phyloP scores from a whole-genome alignment of 2,329 filamentous ascomycete genomes.

The Calonectria honghensis region DNA sequence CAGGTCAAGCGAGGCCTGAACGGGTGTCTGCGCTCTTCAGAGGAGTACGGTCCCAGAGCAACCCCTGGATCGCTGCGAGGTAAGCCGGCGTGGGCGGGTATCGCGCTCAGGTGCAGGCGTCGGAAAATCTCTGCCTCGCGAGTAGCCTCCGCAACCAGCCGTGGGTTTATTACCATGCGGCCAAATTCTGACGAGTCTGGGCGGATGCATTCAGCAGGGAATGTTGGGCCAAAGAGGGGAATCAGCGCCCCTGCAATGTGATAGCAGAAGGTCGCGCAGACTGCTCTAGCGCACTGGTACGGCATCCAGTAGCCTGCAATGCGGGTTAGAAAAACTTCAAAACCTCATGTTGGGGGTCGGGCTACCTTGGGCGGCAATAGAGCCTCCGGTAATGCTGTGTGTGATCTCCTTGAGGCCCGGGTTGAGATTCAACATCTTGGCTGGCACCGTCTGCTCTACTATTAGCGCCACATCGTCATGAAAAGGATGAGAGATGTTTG shows the following conservation, averaged over 20 bases:
- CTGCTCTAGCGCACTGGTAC: slow-evolving; percentile 87
- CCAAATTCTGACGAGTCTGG: slow-evolving; percentile 79
- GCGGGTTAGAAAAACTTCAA: slow-evolving; percentile 37
- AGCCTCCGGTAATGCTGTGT: slow-evolving; percentile 95
- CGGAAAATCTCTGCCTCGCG: slow-evolving; percentile 63
- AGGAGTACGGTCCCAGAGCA: slow-evolving; percentile 34
- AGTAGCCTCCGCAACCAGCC: slow-evolving; percentile 72
- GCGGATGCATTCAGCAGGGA: slow-evolving; percentile 82
- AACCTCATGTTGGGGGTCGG: slow-evolving; percentile 41
- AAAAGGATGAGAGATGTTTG: slow-evolving; percentile 28
- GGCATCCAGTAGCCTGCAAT: slow-evolving; percentile 95
- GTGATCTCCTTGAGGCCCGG: slow-evolving; percentile 90
- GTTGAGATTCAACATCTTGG: slow-evolving; percentile 87
- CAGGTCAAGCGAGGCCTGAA: slow-evolving; percentile 51
- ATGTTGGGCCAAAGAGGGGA: slow-evolving; percentile 90
- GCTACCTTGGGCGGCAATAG: slow-evolving; percentile 90
- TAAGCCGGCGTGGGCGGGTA: slow-evolving; percentile 42
- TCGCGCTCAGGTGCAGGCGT: slow-evolving; percentile 44
- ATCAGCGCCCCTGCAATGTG: slow-evolving; percentile 89
- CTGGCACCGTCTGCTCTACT: slow-evolving; percentile 84
- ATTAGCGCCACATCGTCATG: slow-evolving; percentile 40
- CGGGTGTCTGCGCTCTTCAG: slow-evolving; percentile 46
- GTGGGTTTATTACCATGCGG: slow-evolving; percentile 78
- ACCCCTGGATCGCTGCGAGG: slow-evolving; percentile 46
- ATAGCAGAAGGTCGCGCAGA: slow-evolving; percentile 93